Base-by-base conservation (phyloP, 2,329 filamentous ascomycete species). In the Fusarium sp. region DNA sequence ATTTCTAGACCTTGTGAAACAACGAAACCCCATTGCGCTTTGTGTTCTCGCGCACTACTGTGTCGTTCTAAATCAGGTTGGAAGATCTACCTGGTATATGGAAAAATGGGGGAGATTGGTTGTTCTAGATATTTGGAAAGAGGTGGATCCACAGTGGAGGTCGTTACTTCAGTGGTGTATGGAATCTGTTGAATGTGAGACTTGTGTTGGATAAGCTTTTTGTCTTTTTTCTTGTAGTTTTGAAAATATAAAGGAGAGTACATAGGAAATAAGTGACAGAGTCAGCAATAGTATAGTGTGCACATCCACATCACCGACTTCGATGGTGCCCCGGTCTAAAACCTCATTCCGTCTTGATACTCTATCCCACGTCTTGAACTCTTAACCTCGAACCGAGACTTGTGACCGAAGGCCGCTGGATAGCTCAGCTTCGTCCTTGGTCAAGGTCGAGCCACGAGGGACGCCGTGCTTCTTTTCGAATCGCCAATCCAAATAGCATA, bases 231-330 rank as follows among this genome's bases (percentile, higher is more conserved):
- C n/a, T n/a, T n/a, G n/a, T n/a, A n/a, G n/a, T n/a, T n/a, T 23
- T 4, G 23, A 23, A 23, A 23, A 23, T 23, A 48, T 9, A 6
- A 6, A 60, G 25, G 12, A 18, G 3, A 27, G 4, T 43, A 68
- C 14, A 23, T n/a, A 54, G 4, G 59, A 84, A 55, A 84, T 73
- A 43, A 81, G 9, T 37, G 7, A 18, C 16, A 37, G 11, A 37
- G 18, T 37, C 32, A 10, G 16, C 10, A 37, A 10, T 37, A 37
- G 9, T 9, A 37, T 18, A 37, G 16, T 37, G 10, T 18, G 16
- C 9, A 11, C 32, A 18, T 18, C 32, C 16, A 18, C 32, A 18
- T 18, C 32, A 16, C 46, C n/a, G 18, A 34, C 32, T 37, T 37
- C 32, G 3, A 37, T 18, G 9, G 18, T 18, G 5, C 32, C 32